Evolutionary conservation across 768 basidiomycete species (phyloP).

Genomic region (Nidularia pulvinata): DNA sequence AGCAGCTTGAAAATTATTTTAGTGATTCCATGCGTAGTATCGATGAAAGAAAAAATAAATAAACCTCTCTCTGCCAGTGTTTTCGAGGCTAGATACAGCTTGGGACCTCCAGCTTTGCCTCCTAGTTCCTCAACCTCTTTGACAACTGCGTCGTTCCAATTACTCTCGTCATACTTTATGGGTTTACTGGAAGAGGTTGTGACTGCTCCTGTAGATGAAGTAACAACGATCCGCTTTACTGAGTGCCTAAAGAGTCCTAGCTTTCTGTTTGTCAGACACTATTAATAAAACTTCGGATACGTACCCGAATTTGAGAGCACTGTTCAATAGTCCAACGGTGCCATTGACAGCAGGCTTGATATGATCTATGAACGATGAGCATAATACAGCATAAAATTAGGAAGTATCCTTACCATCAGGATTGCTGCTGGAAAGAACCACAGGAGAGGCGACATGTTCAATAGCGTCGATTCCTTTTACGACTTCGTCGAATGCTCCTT

Average conservation of each 20-base stretch:
- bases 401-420: slow-evolving; percentile 22
- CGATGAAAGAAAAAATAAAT: neutral
- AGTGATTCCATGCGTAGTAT: neutral
- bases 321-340: neutral
- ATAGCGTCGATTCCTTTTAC: slow-evolving; percentile 67
- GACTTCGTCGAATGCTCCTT: slow-evolving; percentile 70
- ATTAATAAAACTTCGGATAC: no score
- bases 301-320: neutral
- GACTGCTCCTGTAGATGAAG: neutral
- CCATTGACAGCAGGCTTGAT: neutral
- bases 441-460: slow-evolving; percentile 62
- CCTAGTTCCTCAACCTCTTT: neutral
- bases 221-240: neutral
- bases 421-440: slow-evolving; percentile 40
- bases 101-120: neutral
- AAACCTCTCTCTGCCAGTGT: neutral
- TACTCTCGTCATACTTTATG: neutral
- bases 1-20: slow-evolving; percentile 24
- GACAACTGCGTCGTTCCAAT: neutral
- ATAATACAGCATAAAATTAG: neutral
- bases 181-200: neutral
- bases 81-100: neutral
- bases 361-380: neutral
- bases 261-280: no score
- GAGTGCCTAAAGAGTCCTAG: neutral